A percentile compares a stretch with the other conserved stretches of the same genome.
phyloP scores from a whole-genome alignment of 345 rosid species.

The rapeseed (Brassica napus) region DNA sequence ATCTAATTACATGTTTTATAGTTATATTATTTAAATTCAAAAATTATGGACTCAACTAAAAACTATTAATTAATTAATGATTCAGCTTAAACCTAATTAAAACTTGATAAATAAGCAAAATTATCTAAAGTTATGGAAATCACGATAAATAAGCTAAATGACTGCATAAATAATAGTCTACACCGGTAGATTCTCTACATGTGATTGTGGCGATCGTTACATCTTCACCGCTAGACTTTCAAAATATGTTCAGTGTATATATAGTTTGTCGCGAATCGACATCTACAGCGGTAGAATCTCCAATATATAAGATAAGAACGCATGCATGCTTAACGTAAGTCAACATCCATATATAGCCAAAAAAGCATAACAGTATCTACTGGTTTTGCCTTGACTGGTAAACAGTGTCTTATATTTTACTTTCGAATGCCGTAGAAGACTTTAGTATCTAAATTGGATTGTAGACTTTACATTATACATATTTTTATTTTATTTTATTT shows the following conservation, averaged over 20 bases:
- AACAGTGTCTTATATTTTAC: neutral
- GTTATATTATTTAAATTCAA: too few species aligned
- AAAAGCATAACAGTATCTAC: neutral
- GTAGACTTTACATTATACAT: neutral
- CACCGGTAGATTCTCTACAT: neutral
- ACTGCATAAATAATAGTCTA: neutral
- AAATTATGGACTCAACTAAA: too few species aligned
- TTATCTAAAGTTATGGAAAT: too few species aligned
- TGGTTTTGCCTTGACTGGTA: neutral
- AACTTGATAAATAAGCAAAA: too few species aligned
- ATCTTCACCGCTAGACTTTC: neutral
- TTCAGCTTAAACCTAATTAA: too few species aligned
- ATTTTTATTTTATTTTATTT: neutral
- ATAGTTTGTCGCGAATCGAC: neutral
- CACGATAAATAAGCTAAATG: too few species aligned
- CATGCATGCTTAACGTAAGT: slow-evolving; percentile 6
- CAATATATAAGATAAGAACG: neutral
- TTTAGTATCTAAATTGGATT: neutral
- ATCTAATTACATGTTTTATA: too few species aligned
- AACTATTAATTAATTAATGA: too few species aligned
- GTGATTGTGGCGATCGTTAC: neutral
- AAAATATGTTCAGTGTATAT: neutral
- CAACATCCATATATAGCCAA: slow-evolving; percentile 11
- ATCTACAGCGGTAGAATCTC: neutral
- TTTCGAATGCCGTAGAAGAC: neutral